Base-by-base conservation (phyloP, 306 rosid genomes). In the Aeschynomene evenia region DNA sequence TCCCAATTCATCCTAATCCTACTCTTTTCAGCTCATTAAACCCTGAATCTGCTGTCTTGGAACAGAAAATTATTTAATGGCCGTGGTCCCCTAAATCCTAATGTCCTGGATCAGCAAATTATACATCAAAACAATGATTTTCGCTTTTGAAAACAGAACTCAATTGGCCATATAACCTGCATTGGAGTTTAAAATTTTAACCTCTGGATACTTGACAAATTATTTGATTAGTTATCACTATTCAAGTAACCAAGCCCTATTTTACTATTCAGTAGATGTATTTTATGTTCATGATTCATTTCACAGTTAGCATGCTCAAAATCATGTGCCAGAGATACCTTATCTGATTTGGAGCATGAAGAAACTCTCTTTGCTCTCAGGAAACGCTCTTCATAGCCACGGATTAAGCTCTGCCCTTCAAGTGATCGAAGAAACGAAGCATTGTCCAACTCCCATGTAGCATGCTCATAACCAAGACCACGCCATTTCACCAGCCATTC, bases 401-500 rank as follows among this genome's bases (percentile, higher is more conserved):
- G 62, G 20, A 84, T 74, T 56, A 84, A 91, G 59, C 70, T 61
- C 69, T 50, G 82, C 63, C 85, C 86, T 55, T 84, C 85, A 18
- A 54, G 64, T 43, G 84, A 84, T 68, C 22, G 26, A 56, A 89
- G 76, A 72, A 85, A 76, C 15, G 78, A 49, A 77, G 83, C 74
- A 79, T 72, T 79, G 24, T 81, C 90, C 82, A 86, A 77, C 79
- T 89, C 96, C 96, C 92, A 89, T 21, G 96, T 81, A 39, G 82
- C 85, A 66, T 72, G 73, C 28, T 82, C 85, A 78, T 86, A 89
- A 67, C 77, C 86, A 72, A 86, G 87, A 64, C 90, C 85, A 48
- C 57, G 68, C 96, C 92, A 89, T 63, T 89, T 85, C 70, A 89
- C 96, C 82, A 86, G 90, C 92, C 92, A 86, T 66, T 86, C 90